These are phyloP conservation scores for Mortierella sp. DNA, from an alignment of 371 early-diverging fungal genomes.

Conservation along the genomic window DNA sequence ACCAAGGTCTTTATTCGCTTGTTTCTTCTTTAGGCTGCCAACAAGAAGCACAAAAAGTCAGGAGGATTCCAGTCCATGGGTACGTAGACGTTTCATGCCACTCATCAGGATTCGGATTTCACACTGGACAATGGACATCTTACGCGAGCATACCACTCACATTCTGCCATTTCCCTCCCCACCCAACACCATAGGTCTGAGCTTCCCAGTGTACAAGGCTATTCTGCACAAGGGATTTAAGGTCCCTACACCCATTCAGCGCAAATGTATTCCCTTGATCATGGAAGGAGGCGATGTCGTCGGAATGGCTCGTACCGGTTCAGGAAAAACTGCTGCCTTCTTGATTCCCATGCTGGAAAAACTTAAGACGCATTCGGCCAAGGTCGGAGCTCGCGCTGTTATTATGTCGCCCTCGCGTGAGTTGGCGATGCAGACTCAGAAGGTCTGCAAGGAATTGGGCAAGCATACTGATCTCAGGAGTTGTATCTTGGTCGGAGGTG, in stretches of 20 bases:
- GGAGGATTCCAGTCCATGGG: constrained; percentile 99
- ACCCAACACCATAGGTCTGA: constrained; percentile 68
- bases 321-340: constrained; percentile 99
- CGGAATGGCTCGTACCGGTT: constrained; percentile 99
- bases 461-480: constrained; percentile 94
- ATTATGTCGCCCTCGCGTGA: constrained; percentile 96
- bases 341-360: constrained; percentile 95
- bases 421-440: constrained; percentile 96
- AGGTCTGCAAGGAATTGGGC: constrained; percentile 90
- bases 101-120: background rate
- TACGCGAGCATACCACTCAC: background rate
- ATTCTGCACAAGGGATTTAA: constrained; percentile 94
- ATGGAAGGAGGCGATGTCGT: constrained; percentile 95
- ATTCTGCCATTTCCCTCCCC: background rate
- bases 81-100: constrained; percentile 27
- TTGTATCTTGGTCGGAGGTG: constrained; percentile 96
- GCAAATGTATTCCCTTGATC: constrained; percentile 95
- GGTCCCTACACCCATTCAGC: constrained; percentile 99
- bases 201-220: constrained; percentile 86
- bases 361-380: constrained; percentile 90
- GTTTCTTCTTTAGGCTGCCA: constrained; percentile 64
- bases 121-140: background rate
- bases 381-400: constrained; percentile 90
- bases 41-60: constrained; percentile 92
- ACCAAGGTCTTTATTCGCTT: background rate